phyloP scores from a whole-genome alignment of 768 basidiomycete species.

The Boletus rex-veris region DNA sequence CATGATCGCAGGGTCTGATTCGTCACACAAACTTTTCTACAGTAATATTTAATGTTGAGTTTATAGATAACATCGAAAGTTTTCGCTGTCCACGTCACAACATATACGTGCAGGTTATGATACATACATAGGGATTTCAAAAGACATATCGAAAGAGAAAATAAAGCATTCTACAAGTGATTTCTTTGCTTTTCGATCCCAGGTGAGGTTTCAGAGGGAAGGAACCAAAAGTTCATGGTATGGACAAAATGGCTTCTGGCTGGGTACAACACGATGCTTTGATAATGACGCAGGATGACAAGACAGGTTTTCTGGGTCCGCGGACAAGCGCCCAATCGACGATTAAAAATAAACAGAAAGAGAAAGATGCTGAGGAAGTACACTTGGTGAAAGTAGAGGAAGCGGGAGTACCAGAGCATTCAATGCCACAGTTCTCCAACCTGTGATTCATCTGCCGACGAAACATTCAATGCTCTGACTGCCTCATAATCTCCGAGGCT shows the following conservation, averaged over 20 bases:
- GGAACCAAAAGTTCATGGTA: slow-evolving; percentile 22
- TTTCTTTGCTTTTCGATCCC: slow-evolving; percentile 12
- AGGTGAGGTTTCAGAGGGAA: slow-evolving; percentile 1
- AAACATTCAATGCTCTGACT: slow-evolving; percentile 37
- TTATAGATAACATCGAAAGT: neutral
- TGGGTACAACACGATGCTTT: slow-evolving; percentile 28
- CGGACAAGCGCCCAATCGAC: slow-evolving; percentile 9
- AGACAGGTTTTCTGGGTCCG: slow-evolving; percentile 22
- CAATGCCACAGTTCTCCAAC: slow-evolving; percentile 61
- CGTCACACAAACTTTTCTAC: too few relatives aligned
- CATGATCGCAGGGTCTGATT: too few relatives aligned
- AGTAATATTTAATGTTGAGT: too few relatives aligned
- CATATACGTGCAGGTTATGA: slow-evolving; percentile 12
- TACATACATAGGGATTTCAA: slow-evolving; percentile 6
- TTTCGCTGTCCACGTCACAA: neutral
- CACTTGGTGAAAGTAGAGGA: slow-evolving; percentile 2
- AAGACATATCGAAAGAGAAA: slow-evolving; percentile 18
- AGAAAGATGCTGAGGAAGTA: slow-evolving; percentile 1
- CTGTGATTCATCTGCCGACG: slow-evolving; percentile 39
- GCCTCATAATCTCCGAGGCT: slow-evolving; percentile 56
- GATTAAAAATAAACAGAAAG: slow-evolving; percentile 30
- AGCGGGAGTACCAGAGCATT: slow-evolving; percentile 1
- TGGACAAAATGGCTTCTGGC: slow-evolving; percentile 15
- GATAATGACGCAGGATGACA: slow-evolving; percentile 22
- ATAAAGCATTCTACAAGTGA: slow-evolving; percentile 18